Evolutionary conservation across 768 basidiomycete species (phyloP), one percentile per base, ranked within the genome.

Genomic region (Trichaptum fuscoviolaceum): DNA sequence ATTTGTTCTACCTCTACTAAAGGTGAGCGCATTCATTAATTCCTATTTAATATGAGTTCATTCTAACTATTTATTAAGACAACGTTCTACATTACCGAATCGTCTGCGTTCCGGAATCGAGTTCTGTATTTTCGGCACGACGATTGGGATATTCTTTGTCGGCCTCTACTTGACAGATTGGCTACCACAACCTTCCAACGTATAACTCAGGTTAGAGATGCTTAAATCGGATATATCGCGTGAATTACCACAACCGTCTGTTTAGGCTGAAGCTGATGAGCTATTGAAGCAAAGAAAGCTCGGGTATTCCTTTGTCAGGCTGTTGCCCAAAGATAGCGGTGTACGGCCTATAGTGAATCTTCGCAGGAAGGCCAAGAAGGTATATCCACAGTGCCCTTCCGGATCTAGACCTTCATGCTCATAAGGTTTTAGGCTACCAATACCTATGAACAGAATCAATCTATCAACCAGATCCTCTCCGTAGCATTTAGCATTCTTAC

Each of bases 341-440:
- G 93, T 99, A 2, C 83, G 97, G 34, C 96, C 96, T 0, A 96
- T 99, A 67, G 92, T 97, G 27, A 99, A 99, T 73, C 80, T 99
- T 58, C 83, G 87, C n/a, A 75, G 79, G 25, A 83, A 73, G 69
- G 81, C 15, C 3, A 61, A 61, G 27, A 27, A 59, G 15, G 2
- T 35, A 2, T 34, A 3, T 5, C 27, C 4, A 36, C 9, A 34
- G 30, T 57, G 24, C 23, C 3, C 59, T 27, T 17, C 24, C 7
- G 18, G n/a, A 63, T 5, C 12, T 35, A 52, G 15, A 63, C 18
- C 15, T 35, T 52, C 12, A 34, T 52, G 10, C 25, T 35, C 18
- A 27, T 24, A 18, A 18, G 26, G 6, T 61, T 26, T 63, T 20
- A 63, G 63, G 7, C 63, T 63, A 5, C 63, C 10, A 34, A 58